Evolutionary conservation across 257 asterid genomes (phyloP), one percentile per base, ranked within the genome.

Genomic region (Forsythia viridissima): DNA sequence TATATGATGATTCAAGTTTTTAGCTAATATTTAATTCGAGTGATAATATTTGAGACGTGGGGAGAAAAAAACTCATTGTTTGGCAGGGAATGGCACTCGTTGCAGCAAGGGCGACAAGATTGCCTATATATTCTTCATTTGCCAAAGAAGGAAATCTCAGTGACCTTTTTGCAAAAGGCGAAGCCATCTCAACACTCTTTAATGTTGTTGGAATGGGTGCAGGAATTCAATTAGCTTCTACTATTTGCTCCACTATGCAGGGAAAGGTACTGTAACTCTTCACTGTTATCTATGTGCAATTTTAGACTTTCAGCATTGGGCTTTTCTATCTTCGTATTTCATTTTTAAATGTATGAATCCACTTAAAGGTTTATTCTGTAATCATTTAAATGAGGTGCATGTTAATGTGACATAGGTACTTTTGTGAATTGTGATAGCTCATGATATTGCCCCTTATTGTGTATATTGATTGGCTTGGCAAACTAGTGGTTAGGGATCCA

Each of bases 61-160:
- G 77, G 80, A 79, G 42, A 55, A 80, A 51, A 51, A 63, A 63
- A 75, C 80, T 84, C 79, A 77, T 75, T 76, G 75, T 78, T 72
- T 77, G 72, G 63, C 88, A 96, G 97, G 98, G 99, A 84, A 90
- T 96, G 97, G 99, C 99, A 59, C 91, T 96, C 80, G 98, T 96
- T 84, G 99, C 99, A 65, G 99, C 99, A 85, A 90, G 99, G 89
- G 97, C 98, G 37, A 96, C 99, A 36, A 91, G 99, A 80, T 85
- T 96, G 85, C 98, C 99, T 51, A 89, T 96, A 81, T 93, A 96
- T 85, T 93, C 99, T 82, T 88, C 98, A 10, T 96, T 96, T 82
- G 99, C 97, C 78, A 96, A 93, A 88, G 99, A 93, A 92, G 98
- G 99, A 72, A 96, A 96, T 86, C 94, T 96, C 76, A 96, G 99